Base-by-base conservation (phyloP, 2,329 filamentous ascomycete species). In the Xylaria sp. region DNA sequence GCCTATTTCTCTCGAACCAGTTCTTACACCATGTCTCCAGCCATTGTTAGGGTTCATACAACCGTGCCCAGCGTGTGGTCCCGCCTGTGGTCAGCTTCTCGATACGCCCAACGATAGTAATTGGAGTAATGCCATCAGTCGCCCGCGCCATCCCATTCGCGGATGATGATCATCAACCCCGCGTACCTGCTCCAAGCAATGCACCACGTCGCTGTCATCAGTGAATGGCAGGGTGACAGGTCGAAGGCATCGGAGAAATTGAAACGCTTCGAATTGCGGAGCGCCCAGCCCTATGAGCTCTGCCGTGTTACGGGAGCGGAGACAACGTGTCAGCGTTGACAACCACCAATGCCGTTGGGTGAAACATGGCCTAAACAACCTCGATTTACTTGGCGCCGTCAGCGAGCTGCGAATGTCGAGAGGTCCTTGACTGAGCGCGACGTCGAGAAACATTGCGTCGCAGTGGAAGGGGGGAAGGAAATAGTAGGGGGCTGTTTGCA, bases 231-330 rank as follows among this genome's bases (percentile, higher is more conserved):
- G 25, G 21, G 51, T 31, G 7, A 37, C 19, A 35, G n/a, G 10
- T 40, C 44, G 38, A 35, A 31, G 19, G 19, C 17, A 17, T 41
- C 51, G 44, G 48, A 35, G 38, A 56, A 63, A 52, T 63, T 41
- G 55, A 46, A 47, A 60, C 53, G 37, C 25, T 25, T 37, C 11
- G 13, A 19, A 52, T 13, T 56, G 33, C 31, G 17, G 31, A 48
- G 37, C 17, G 11, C 21, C 46, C 46, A 63, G 60, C 60, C 55
- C 51, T 60, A 60, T 41, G 55, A 51, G 17, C 17, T 46, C 55
- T 54, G 54, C 49, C 17, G 59, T 58, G 29, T 21, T n/a, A 58
- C 49, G 10, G n/a, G n/a, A n/a, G n/a, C n/a, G n/a, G n/a, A n/a
- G n/a, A n/a, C n/a, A n/a, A n/a, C n/a, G n/a, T n/a, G n/a, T n/a